These are phyloP conservation scores for Cladobotryum mycophilum DNA, from an alignment of 2,329 filamentous ascomycete genomes.

Conservation along the genomic window DNA sequence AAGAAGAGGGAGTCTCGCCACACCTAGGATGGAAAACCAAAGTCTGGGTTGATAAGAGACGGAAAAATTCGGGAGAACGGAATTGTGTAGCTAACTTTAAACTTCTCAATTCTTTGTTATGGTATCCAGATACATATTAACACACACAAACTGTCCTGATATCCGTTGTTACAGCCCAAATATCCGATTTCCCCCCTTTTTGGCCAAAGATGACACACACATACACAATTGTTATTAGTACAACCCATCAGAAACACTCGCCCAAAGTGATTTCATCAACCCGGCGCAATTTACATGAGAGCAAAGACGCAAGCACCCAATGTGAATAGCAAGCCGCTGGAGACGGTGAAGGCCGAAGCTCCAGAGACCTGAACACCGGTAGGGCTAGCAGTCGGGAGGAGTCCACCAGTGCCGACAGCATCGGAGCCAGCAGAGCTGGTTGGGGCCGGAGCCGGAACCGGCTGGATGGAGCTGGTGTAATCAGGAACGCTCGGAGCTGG, in stretches of 20 bases:
- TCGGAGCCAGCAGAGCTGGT: constrained; percentile 15
- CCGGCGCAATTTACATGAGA: constrained; percentile 25
- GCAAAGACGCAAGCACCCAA: constrained; percentile 38
- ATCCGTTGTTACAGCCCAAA: constrained; percentile 9
- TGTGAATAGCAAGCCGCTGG: constrained; percentile 37
- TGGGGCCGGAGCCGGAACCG: not conserved
- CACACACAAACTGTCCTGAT: constrained; percentile 5
- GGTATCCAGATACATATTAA: constrained; percentile 12
- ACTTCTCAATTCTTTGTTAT: constrained; percentile 3
- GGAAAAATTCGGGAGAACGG: too few relatives aligned
- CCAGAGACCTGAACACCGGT: constrained; percentile 16
- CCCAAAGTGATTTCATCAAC: constrained; percentile 4
- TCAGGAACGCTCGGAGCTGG: not conserved
- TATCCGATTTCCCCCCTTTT: constrained; percentile 3
- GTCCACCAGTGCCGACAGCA: constrained; percentile 15
- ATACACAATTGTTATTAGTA: constrained; percentile 5
- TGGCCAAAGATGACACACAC: too few relatives aligned
- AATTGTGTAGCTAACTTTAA: not conserved
- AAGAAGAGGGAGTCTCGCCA: constrained; percentile 39
- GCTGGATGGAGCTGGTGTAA: constrained; percentile 3
- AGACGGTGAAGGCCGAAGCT: constrained; percentile 30
- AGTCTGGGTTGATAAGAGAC: not conserved
- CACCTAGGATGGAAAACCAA: not conserved
- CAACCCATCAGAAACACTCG: constrained; percentile 1
- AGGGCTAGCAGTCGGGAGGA: constrained; percentile 14